These are phyloP conservation scores for Juglanconis juglandina DNA, from an alignment of 2,329 filamentous ascomycete species.

Conservation along the genomic window DNA sequence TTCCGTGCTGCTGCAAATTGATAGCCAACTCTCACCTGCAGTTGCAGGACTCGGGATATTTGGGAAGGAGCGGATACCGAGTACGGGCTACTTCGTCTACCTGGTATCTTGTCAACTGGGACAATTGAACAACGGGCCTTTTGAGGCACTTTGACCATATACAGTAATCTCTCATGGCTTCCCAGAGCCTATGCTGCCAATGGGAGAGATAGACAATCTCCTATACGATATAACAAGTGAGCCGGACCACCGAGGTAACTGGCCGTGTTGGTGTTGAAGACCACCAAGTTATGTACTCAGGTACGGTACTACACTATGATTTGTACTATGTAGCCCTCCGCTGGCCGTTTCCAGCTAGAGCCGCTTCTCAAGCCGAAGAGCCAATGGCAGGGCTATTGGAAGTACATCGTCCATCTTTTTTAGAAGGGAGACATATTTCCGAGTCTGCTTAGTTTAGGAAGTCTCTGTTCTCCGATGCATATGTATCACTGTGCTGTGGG, in stretches of 20 bases:
- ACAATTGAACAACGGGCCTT: no score
- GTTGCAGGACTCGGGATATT: not conserved
- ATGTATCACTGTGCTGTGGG: no score
- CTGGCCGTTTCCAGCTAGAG: not conserved
- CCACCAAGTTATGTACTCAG: not conserved
- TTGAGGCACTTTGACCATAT: no score
- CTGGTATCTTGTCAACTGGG: no score
- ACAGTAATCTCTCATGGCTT: no score
- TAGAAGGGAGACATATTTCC: not conserved
- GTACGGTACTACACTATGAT: not conserved
- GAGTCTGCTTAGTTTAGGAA: no score
- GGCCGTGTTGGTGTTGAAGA: not conserved
- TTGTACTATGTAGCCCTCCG: not conserved
- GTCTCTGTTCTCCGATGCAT: no score
- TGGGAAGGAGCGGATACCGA: not conserved
- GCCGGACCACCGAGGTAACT: no score
- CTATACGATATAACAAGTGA: no score
- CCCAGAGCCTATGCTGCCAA: no score
- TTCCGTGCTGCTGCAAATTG: not conserved
- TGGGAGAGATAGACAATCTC: no score
- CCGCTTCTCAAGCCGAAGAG: not conserved
- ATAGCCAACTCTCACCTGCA: not conserved
- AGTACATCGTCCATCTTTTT: not conserved
- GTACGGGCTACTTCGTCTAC: not conserved
- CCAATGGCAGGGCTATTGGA: not conserved